Conservation (phyloP, 73 alveolate genomes). For the Paramecium biaurelia region DNA sequence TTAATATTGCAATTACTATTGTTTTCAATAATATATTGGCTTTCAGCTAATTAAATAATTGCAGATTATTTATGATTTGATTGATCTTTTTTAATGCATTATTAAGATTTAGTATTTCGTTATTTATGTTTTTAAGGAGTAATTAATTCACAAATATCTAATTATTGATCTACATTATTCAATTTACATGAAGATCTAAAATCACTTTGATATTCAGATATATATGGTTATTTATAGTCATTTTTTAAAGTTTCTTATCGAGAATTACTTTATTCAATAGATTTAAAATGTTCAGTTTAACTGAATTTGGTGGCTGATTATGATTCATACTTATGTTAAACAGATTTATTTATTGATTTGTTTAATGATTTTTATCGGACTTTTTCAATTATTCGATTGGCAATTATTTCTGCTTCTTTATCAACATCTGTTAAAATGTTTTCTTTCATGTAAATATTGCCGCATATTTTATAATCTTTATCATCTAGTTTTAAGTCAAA, state of each 20-base stretch:
- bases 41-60: background rate
- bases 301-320: background rate
- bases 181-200: background rate
- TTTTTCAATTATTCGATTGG: background rate
- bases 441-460: background rate
- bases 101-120: background rate
- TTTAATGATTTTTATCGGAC: background rate
- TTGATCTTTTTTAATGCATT: background rate
- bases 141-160: background rate
- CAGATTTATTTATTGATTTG: background rate
- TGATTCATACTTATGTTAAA: background rate
- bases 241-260: background rate
- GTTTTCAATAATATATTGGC: background rate
- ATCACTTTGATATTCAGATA: background rate
- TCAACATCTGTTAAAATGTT: background rate
- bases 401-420: slow-evolving; percentile 13
- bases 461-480: slow-evolving; percentile 14
- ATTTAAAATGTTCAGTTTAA: background rate
- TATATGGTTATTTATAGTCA: background rate
- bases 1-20: background rate
- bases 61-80: background rate
- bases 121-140: background rate
- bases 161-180: background rate
- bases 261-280: background rate
- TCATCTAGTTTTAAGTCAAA: background rate